Base-by-base conservation (phyloP, 2,329 filamentous ascomycete species). In the Periconia macrospinosa region DNA sequence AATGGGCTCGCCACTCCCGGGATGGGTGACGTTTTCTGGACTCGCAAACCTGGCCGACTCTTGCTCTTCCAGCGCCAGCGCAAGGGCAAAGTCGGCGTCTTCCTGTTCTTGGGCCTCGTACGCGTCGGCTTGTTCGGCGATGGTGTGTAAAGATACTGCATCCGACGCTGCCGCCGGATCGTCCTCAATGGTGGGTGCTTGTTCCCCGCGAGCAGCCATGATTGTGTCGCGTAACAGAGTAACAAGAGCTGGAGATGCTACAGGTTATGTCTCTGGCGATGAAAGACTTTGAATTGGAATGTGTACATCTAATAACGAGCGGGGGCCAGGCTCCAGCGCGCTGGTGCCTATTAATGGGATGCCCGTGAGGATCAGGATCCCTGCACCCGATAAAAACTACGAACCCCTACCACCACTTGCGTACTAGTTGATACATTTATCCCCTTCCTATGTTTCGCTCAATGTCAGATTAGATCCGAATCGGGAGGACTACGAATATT, bases 51-150 rank as follows among this genome's bases (percentile, higher is more conserved):
- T 41, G 33, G 45, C 46, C 11, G 19, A 50, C 18, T 58, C 52
- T 30, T 47, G 14, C 8, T 47, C 55, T 40, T 58, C 55, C 14
- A 58, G 48, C 10, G 46, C 41, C 7, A 58, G 52, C 13, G 52
- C 55, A 30, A 55, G 47, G 17, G 55, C 56, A 47, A 56, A 55
- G 37, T 58, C 56, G 10, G 50, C 53, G 49, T 58, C 56, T 49
- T 58, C 56, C 41, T 58, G 56, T 43, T 58, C 56, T 40, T 57
- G 54, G 14, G 53, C 15, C 15, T 43, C 56, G 42, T 58, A 56
- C n/a, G 45, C 41, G 43, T 58, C 56, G 42, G 44, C 30, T 20
- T 47, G 30, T 9, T 58, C 56, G 23, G 56, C 53, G 45, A 58
- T 58, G n/a, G 56, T 58, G 33, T 58, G 56, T 3, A 58, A 35